Evolutionary conservation across 2,329 filamentous ascomycete genomes (phyloP).

Genomic region (Colletotrichum incanum): DNA sequence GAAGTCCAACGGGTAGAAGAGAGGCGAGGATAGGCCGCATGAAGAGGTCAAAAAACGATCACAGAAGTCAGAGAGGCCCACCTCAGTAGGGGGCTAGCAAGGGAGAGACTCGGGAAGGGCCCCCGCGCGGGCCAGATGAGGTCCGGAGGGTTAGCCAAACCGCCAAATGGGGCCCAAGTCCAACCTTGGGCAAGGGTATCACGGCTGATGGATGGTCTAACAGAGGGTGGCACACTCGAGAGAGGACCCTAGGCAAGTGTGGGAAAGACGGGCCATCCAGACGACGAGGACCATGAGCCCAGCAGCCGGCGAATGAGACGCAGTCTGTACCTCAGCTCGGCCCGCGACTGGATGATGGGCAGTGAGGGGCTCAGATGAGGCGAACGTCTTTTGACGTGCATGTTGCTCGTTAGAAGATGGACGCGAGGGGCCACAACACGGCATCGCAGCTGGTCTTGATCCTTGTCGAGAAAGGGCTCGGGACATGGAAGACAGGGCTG

Average conservation of each 20-base stretch:
- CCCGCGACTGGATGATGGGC: conserved; percentile 24
- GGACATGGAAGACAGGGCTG: conserved; percentile 22
- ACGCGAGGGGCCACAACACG: conserved; percentile 15
- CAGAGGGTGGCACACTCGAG: background rate
- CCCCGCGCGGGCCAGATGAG: conserved; percentile 51
- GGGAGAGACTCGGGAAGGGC: conserved; percentile 45
- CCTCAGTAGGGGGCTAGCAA: conserved; percentile 40
- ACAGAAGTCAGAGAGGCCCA: conserved; percentile 42
- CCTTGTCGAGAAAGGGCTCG: conserved; percentile 21
- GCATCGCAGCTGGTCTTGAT: conserved; percentile 28
- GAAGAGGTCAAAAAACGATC: conserved; percentile 39
- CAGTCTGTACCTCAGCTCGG: conserved; percentile 30
- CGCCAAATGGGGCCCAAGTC: conserved; percentile 47
- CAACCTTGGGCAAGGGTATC: conserved; percentile 38
- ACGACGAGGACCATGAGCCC: conserved; percentile 8
- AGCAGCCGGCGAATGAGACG: conserved; percentile 34
- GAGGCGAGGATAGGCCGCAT: conserved; percentile 38
- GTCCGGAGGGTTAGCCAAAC: conserved; percentile 50
- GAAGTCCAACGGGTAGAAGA: conserved; percentile 11
- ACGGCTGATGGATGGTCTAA: conserved; percentile 31
- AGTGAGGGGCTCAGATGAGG: conserved; percentile 38
- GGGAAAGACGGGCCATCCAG: conserved; percentile 32
- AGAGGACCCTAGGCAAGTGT: conserved; percentile 46
- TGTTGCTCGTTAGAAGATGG: conserved; percentile 36
- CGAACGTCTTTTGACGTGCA: conserved; percentile 40